Conservation (phyloP, 2,329 filamentous ascomycete genomes). For the Aspergillus sp. region DNA sequence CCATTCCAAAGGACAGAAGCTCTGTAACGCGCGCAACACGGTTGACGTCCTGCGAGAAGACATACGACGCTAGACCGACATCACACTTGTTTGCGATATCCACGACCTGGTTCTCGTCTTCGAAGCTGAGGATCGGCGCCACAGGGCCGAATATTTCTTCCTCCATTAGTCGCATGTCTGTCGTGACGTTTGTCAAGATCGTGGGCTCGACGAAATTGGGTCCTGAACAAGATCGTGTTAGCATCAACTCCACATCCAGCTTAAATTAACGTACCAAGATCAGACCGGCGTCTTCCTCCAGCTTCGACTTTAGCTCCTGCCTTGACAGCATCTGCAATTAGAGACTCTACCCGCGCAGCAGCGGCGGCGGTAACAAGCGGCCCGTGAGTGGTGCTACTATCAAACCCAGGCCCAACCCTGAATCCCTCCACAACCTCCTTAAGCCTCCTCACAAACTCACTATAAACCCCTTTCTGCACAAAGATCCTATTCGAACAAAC, state of each 20-base stretch:
- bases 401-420: background rate
- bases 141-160: conserved; percentile 96
- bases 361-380: background rate
- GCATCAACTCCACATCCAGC: background rate
- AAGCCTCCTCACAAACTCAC: conserved; percentile 53
- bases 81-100: background rate
- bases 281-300: background rate
- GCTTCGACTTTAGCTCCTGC: background rate
- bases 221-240: conserved; percentile 50
- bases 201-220: conserved; percentile 84
- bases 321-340: background rate
- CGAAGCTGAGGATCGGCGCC: conserved; percentile 69
- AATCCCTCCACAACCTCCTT: conserved; percentile 37
- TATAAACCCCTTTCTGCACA: conserved; percentile 48
- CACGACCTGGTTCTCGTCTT: background rate
- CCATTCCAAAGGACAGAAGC: conserved; percentile 37
- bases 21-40: conserved; percentile 57
- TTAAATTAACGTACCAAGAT: background rate
- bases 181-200: conserved; percentile 77
- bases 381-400: background rate
- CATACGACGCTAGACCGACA: conserved; percentile 57
- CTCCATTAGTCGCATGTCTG: conserved; percentile 72
- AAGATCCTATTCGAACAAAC: conserved; percentile 66
- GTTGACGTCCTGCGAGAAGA: conserved; percentile 66
- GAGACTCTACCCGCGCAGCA: background rate